Evolutionary conservation across 164 flowering plant species (phyloP).

Genomic region (Chloranthus sessilifolius): DNA sequence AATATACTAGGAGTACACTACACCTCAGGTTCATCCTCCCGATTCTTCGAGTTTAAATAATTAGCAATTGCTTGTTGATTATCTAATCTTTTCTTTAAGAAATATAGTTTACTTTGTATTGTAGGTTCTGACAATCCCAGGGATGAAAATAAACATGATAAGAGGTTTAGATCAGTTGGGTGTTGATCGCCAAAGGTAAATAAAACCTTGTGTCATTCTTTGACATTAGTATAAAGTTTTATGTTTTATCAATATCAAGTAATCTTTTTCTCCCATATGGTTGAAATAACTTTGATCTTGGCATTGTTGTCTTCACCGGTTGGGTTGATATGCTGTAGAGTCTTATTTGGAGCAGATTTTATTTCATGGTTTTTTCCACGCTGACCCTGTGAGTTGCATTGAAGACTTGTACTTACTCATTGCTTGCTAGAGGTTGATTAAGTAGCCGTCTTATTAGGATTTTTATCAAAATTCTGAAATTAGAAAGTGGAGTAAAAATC

Average conservation of each 20-base stretch:
- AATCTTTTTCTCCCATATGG: background rate
- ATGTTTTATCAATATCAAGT: background rate
- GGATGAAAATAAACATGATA: conserved; percentile 92
- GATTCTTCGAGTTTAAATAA: background rate
- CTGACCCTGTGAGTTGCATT: conserved; percentile 85
- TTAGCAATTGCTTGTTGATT: background rate
- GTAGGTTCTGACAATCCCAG: conserved; percentile 92
- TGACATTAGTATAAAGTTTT: too few species aligned
- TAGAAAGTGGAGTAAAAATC: background rate
- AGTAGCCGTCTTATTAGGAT: background rate
- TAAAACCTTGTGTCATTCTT: conserved; percentile 3
- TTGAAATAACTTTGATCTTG: conserved; percentile 4
- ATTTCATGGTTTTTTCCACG: conserved; percentile 98
- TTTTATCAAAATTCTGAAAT: background rate
- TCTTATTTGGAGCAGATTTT: conserved; percentile 94
- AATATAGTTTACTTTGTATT: conserved; percentile 13
- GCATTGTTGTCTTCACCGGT: conserved; percentile 33
- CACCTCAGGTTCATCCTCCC: conserved; percentile 71
- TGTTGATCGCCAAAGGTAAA: conserved; percentile 81
- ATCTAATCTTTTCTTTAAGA: background rate
- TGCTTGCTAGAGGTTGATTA: background rate
- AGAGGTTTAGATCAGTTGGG: conserved; percentile 90
- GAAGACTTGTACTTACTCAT: background rate
- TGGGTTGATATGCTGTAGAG: conserved; percentile 97
- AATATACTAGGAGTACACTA: conserved; percentile 81